Percentiles rank a stretch among this genome's conserved stretches.
These are phyloP conservation scores for Aquilaria malaccensis DNA, from an alignment of 345 rosid species.

Conservation along the genomic window DNA sequence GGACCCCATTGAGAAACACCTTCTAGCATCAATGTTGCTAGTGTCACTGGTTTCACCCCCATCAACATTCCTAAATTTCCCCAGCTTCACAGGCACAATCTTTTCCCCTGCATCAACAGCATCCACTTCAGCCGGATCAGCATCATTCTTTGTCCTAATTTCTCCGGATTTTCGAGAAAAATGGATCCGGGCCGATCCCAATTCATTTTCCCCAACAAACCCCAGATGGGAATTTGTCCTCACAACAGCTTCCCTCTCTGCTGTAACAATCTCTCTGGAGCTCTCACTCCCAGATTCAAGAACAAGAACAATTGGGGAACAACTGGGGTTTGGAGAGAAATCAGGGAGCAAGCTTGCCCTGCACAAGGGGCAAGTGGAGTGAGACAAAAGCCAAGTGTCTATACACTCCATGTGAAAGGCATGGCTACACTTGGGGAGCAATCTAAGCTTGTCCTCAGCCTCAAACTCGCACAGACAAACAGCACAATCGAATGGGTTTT, in stretches of 20 bases:
- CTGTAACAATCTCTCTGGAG: slow-evolving; percentile 52
- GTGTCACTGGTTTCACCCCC: slow-evolving; percentile 39
- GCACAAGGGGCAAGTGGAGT: slow-evolving; percentile 98
- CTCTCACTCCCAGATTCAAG: slow-evolving; percentile 92
- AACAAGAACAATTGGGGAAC: slow-evolving; percentile 62
- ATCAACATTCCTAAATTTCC: slow-evolving; percentile 75
- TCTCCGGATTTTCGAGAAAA: slow-evolving; percentile 29
- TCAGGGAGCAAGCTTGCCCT: slow-evolving; percentile 72
- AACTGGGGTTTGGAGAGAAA: slow-evolving; percentile 36
- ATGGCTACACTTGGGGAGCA: slow-evolving; percentile 96
- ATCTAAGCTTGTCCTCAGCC: slow-evolving; percentile 82
- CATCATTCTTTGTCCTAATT: slow-evolving; percentile 22
- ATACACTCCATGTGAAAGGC: slow-evolving; percentile 98
- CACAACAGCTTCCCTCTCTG: slow-evolving; percentile 41
- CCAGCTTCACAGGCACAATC: slow-evolving; percentile 82
- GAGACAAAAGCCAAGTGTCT: slow-evolving; percentile 97
- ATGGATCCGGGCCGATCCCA: slow-evolving; percentile 39
- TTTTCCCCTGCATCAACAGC: slow-evolving; percentile 41
- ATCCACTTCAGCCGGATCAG: slow-evolving; percentile 12
- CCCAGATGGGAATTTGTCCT: slow-evolving; percentile 40
- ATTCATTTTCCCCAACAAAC: slow-evolving; percentile 24
- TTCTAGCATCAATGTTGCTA: slow-evolving; percentile 50
- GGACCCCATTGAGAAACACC: slow-evolving; percentile 98
- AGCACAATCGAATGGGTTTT: slow-evolving; percentile 89
- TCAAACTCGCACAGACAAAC: slow-evolving; percentile 97